Percentiles rank a stretch among this genome's conserved stretches.
phyloP scores from a whole-genome alignment of 2,329 filamentous ascomycete species.

The Colletotrichum spinosum region DNA sequence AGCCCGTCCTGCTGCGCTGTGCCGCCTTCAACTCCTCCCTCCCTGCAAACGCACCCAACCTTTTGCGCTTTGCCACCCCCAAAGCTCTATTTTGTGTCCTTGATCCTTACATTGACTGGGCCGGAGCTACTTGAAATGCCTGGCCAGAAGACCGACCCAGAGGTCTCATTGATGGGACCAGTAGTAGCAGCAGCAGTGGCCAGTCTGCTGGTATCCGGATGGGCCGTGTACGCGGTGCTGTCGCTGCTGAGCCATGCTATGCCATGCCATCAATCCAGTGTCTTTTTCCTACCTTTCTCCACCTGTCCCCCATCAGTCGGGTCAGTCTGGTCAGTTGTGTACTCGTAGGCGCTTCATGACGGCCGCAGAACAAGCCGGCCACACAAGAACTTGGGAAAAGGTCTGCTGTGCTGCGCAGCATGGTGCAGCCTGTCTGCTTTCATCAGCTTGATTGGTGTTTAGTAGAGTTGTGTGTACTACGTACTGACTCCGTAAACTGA shows the following conservation, averaged over 20 bases:
- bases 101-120: background rate
- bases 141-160: no score
- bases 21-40: slow-evolving; percentile 1
- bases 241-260: slow-evolving; percentile 18
- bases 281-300: slow-evolving; percentile 14
- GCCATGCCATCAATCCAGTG: background rate
- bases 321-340: no score
- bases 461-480: no score
- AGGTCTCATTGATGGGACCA: background rate
- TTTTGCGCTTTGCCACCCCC: slow-evolving; percentile 26
- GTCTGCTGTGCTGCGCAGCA: slow-evolving; percentile 8
- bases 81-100: background rate
- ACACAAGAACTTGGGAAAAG: slow-evolving; percentile 8
- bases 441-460: no score
- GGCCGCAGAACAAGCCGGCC: slow-evolving; percentile 19
- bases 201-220: background rate
- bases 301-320: slow-evolving; percentile 28
- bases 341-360: slow-evolving; percentile 28
- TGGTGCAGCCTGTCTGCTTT: background rate
- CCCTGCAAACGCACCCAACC: slow-evolving; percentile 8
- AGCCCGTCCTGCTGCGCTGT: background rate
- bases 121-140: background rate
- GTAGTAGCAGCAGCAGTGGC: background rate
- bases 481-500: slow-evolving; percentile 13
- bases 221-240: no score